Base-by-base conservation (phyloP, 2,329 filamentous ascomycete genomes). In the Fusarium ambrosium region DNA sequence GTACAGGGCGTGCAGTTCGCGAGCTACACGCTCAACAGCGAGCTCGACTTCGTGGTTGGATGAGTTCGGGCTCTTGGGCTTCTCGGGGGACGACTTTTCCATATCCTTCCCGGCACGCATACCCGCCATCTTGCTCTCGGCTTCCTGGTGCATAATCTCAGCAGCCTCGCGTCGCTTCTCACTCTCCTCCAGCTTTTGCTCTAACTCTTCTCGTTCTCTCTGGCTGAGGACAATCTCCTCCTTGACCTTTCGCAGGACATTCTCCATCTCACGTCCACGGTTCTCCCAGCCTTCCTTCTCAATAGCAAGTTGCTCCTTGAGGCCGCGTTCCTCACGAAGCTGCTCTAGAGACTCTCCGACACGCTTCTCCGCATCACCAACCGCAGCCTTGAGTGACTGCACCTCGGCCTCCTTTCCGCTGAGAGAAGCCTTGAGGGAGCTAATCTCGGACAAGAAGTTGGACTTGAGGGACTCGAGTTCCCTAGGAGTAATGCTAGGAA, bases 381-480 rank as follows among this genome's bases (percentile, higher is more conserved):
- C 91, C 1, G 97, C 95, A 51, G 93, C 91, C 82, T 98, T 98
- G 68, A 98, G 89, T 37, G 93, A 96, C 61, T 92, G 88, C 39
- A 97, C 94, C 82, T 98, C 95, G 7, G 96, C 96, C 81, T 98
- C 96, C 79, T 97, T 97, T 59, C 97, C 97, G 78, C 92, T 95
- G 11, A 99, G 87, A 11, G 94, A 96, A 4, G 97, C 97, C 80
- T 94, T 97, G 20, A 99, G 89, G n/a, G 94, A 95, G 72, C 95
- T 97, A 69, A 99, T 97, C 81, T 98, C 94, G 0, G 95, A 97
- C 62, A 97, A 88, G 78, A 97, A 97, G 27, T 90, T 90, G 0
- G 95, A 98, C 82, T 98, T 98, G 70, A 98, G 88, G 16, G 93
- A 94, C 81, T 99, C 97, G 3, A 98, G 87, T 84, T 99, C 97